Evolutionary conservation across 805 yeast genomes (phyloP).

Genomic region (Lipomyces yamadae): DNA sequence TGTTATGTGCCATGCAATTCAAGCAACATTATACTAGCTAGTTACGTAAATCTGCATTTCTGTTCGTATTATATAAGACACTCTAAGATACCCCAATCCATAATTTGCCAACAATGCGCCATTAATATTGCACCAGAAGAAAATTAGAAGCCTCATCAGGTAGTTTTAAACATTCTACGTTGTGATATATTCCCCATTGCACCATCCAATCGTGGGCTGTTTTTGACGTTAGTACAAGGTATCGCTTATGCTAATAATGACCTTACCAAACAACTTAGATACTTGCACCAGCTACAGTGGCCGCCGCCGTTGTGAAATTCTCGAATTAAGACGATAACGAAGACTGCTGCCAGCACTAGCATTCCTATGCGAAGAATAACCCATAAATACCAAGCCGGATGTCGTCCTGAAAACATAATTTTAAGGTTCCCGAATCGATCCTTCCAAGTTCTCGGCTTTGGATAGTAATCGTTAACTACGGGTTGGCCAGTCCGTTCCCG

Average conservation of each 20-base stretch:
- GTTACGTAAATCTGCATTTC: background rate
- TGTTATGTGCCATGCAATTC: too few relatives aligned
- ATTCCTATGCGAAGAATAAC: constrained; percentile 53
- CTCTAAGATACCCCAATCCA: background rate
- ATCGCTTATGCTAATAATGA: background rate
- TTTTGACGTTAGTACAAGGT: background rate
- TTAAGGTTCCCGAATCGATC: constrained; percentile 42
- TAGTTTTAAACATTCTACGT: too few relatives aligned
- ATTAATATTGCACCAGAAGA: background rate
- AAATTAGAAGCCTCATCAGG: background rate
- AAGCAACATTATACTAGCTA: too few relatives aligned
- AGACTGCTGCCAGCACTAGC: constrained; percentile 54
- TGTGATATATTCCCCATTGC: too few relatives aligned
- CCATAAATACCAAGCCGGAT: constrained; percentile 57
- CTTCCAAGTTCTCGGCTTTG: constrained; percentile 26
- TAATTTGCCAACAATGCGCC: background rate
- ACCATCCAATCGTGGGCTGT: constrained; percentile 30
- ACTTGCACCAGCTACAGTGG: constrained; percentile 73
- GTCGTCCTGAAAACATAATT: constrained; percentile 38
- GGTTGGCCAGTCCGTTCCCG: constrained; percentile 33
- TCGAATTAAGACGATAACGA: constrained; percentile 55
- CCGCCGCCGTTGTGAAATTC: constrained; percentile 58
- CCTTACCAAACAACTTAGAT: constrained; percentile 57
- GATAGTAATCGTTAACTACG: constrained; percentile 27
- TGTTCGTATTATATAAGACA: background rate